phyloP scores from a whole-genome alignment of 202 grass and related monocot genomes.

The Bolboschoenoplectus hybrid region DNA sequence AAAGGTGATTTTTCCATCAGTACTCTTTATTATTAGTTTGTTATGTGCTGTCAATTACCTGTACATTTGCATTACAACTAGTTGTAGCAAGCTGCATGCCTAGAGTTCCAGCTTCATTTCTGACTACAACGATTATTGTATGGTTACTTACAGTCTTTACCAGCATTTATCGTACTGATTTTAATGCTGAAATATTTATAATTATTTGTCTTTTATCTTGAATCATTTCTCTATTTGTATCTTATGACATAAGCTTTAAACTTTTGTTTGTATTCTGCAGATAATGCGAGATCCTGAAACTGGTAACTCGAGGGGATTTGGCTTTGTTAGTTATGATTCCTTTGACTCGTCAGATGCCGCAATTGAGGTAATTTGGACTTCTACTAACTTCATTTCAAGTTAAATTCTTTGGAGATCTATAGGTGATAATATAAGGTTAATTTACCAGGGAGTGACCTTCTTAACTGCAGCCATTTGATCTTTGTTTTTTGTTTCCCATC shows the following conservation, averaged over 20 bases:
- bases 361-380: conserved; percentile 67
- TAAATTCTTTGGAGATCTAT: not conserved
- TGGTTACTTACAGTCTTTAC: not conserved
- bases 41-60: not conserved
- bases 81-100: not conserved
- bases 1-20: conserved; percentile 58
- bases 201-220: conserved; percentile 9
- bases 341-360: conserved; percentile 98
- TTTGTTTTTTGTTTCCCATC: conserved; percentile 17
- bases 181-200: conserved; percentile 28
- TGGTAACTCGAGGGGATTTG: conserved; percentile 93
- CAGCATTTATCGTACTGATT: not conserved
- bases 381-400: not conserved
- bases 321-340: conserved; percentile 97
- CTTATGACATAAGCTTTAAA: conserved; percentile 9
- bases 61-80: not conserved
- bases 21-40: not conserved
- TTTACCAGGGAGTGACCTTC: not conserved
- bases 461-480: not conserved
- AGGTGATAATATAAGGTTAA: not conserved
- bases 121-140: not conserved
- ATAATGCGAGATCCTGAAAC: conserved; percentile 98
- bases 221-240: not conserved
- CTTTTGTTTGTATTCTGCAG: conserved; percentile 42
- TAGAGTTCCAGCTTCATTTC: not conserved